Evolutionary conservation across 345 rosid species (phyloP).

Genomic region (Melastoma malabathricum): DNA sequence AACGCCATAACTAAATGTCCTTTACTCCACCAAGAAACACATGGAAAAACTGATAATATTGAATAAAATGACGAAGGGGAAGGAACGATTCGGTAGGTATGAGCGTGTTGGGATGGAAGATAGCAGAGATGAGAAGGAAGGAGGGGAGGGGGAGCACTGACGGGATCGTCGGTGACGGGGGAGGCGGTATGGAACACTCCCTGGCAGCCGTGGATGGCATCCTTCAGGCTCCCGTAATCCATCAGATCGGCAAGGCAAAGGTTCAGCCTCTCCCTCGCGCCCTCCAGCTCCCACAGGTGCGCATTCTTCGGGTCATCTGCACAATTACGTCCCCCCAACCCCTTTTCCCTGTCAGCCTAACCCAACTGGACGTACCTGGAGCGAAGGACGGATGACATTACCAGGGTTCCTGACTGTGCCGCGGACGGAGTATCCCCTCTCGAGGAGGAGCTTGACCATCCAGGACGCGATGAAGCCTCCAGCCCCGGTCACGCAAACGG

Average conservation of each 20-base stretch:
- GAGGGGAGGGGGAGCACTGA: conserved; percentile 14
- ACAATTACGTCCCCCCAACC: not conserved
- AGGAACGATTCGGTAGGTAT: not conserved
- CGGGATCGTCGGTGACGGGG: conserved; percentile 95
- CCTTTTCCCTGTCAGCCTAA: too few species aligned
- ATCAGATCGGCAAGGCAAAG: conserved; percentile 74
- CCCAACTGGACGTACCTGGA: not conserved
- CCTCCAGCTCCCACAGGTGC: conserved; percentile 79
- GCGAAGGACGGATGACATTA: not conserved
- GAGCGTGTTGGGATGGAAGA: not conserved
- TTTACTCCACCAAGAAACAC: too few species aligned
- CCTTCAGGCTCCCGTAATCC: conserved; percentile 44
- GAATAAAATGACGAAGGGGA: too few species aligned
- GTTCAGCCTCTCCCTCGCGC: conserved; percentile 72
- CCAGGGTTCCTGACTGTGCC: conserved; percentile 93
- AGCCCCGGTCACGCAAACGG: conserved; percentile 94
- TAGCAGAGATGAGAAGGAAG: not conserved
- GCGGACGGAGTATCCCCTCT: conserved; percentile 64
- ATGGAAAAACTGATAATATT: too few species aligned
- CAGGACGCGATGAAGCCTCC: conserved; percentile 98
- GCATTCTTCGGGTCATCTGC: conserved; percentile 74
- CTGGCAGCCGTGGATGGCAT: conserved; percentile 67
- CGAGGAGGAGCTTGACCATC: conserved; percentile 76
- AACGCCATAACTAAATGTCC: too few species aligned
- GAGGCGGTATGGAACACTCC: conserved; percentile 98